Base-by-base conservation (phyloP, 2,329 filamentous ascomycete species). In the Beauveria sp. region DNA sequence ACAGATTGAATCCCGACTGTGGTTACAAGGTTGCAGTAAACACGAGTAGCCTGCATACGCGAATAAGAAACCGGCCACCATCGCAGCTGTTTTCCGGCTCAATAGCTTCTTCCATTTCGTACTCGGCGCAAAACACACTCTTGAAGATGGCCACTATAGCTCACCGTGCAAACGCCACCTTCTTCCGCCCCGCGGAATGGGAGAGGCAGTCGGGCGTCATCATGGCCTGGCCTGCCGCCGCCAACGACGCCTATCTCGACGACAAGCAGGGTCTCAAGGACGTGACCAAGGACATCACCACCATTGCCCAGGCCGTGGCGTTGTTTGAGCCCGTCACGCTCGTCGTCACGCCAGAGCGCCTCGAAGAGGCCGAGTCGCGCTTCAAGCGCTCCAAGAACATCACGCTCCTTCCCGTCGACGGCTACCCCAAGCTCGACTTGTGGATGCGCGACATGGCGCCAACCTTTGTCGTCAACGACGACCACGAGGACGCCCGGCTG, bases 401-500 rank as follows among this genome's bases (percentile, higher is more conserved):
- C n/a, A 16, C n/a, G 5, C 18, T 65, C 1, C 59, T 64, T 0
- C 48, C 40, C 10, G 30, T 66, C 63, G 8, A 63, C 44, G 46
- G 59, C 53, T 61, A 61, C 28, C 0, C 46, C 16, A 44, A 63
- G 59, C 24, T 62, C 57, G 47, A 72, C 14, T 61, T 72, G 14
- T 72, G 70, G 70, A 64, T 70, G 47, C 66, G 70, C 6, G 69
- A 72, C 58, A 65, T 67, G 44, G 70, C 65, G 3, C 67, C 69
- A 0, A 62, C 67, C 0, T 66, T 69, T 55, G 67, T 67, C 20
- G 20, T 54, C 9, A 55, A 63, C 40, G 48, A 57, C 2, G 48
- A 26, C 14, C 1, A 14, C 6, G 51, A 60, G 20, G 59, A 56
- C 3, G 47, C 40, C 2, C 41, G 24, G 20, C 56, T 62, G 14